Conservation (phyloP, 116 monocot species). For the Zostera marina region DNA sequence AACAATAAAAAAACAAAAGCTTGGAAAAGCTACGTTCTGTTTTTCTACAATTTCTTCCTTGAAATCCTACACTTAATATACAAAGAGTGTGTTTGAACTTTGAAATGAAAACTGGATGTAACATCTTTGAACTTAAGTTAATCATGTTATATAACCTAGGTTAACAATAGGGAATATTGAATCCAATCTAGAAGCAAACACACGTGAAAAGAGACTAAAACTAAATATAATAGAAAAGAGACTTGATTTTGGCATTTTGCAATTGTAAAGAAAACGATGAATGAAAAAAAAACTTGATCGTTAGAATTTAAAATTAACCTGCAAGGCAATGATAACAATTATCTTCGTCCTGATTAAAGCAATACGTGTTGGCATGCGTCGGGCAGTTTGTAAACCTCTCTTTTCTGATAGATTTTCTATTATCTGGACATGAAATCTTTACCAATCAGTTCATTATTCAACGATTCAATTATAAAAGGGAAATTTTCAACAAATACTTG, state of each 20-base stretch:
- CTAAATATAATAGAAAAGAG: too few relatives aligned
- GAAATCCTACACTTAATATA: too few relatives aligned
- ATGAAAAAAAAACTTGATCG: background rate
- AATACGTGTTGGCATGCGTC: slow-evolving; percentile 39
- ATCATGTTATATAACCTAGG: too few relatives aligned
- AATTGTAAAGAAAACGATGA: background rate
- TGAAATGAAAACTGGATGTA: too few relatives aligned
- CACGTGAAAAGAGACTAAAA: too few relatives aligned
- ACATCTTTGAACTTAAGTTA: too few relatives aligned
- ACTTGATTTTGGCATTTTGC: background rate
- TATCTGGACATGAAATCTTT: slow-evolving; percentile 8
- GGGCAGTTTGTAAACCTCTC: slow-evolving; percentile 22
- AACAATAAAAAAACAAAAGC: too few relatives aligned
- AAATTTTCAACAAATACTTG: background rate
- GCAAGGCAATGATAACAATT: slow-evolving; percentile 36
- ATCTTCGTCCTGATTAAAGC: slow-evolving; percentile 26
- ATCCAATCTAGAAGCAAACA: too few relatives aligned
- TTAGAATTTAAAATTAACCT: slow-evolving; percentile 19
- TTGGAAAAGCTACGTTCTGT: too few relatives aligned
- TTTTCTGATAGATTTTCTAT: slow-evolving; percentile 19
- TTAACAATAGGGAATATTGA: too few relatives aligned
- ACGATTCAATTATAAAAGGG: background rate
- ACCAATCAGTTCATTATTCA: background rate
- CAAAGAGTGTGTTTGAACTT: too few relatives aligned
- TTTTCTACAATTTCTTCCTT: too few relatives aligned